Conservation (phyloP, 2,329 filamentous ascomycete species). For the Colletotrichum destructivum region DNA sequence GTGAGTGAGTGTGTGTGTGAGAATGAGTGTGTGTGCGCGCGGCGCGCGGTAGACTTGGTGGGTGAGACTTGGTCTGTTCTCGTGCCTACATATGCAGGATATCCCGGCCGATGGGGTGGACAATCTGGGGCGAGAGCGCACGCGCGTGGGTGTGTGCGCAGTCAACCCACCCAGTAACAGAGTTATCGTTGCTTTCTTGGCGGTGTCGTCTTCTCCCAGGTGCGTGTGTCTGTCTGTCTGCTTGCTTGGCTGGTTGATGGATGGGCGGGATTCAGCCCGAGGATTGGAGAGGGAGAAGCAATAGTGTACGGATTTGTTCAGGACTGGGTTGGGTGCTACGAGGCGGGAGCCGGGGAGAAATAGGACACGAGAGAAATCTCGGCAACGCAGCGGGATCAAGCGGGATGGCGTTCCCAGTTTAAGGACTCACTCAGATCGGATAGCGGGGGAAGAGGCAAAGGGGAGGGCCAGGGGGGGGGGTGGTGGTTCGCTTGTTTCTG, state of each 20-base stretch:
- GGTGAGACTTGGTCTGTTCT: slow-evolving; percentile 36
- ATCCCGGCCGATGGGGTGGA: slow-evolving; percentile 26
- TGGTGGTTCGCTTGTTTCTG: slow-evolving; percentile 1
- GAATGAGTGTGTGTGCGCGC: slow-evolving; percentile 15
- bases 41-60: slow-evolving; percentile 9
- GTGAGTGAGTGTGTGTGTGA: neutral
- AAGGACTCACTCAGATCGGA: neutral
- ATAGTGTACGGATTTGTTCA: neutral
- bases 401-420: neutral
- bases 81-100: slow-evolving; percentile 36
- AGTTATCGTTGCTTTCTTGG: slow-evolving; percentile 1
- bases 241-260: neutral
- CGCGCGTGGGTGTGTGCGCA: slow-evolving; percentile 1
- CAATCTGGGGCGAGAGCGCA: slow-evolving; percentile 7
- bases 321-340: neutral
- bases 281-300: neutral
- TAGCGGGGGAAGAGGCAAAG: neutral
- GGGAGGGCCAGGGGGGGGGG: neutral
- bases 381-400: slow-evolving; percentile 15
- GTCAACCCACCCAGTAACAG: slow-evolving; percentile 1
- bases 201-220: slow-evolving; percentile 7
- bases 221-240: neutral
- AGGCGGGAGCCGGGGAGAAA: neutral
- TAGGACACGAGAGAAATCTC: neutral
- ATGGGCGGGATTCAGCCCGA: neutral